Percentiles rank a stretch among this genome's conserved stretches.
Conservation (phyloP, 768 basidiomycete species). For the Lactifluus hygrophoroides region DNA sequence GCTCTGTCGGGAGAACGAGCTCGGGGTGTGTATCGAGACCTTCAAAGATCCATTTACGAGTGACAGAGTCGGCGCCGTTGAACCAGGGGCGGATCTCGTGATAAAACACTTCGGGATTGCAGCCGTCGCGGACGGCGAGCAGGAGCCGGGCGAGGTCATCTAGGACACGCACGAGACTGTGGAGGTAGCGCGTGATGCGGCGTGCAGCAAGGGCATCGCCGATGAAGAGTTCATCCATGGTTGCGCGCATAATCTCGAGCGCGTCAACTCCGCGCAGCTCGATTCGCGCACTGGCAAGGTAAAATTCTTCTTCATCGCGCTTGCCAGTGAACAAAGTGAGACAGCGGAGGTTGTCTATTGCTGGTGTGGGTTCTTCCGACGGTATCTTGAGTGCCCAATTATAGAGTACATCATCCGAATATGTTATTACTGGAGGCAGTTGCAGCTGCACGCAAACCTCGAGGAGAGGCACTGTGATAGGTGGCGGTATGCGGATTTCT, state of each 20-base stretch:
- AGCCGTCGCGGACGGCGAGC: slow-evolving; percentile 54
- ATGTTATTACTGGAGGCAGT: slow-evolving; percentile 82
- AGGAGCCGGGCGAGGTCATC: slow-evolving; percentile 54
- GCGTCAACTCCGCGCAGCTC: slow-evolving; percentile 81
- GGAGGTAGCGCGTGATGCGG: slow-evolving; percentile 53
- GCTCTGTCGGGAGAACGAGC: slow-evolving; percentile 30
- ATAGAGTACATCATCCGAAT: slow-evolving; percentile 87
- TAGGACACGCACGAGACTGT: slow-evolving; percentile 54
- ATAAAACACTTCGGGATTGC: slow-evolving; percentile 61
- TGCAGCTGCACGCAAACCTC: slow-evolving; percentile 61
- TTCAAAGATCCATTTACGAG: slow-evolving; percentile 36
- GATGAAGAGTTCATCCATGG: slow-evolving; percentile 85
- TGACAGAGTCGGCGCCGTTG: slow-evolving; percentile 40
- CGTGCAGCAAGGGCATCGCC: slow-evolving; percentile 40
- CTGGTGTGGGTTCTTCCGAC: slow-evolving; percentile 29
- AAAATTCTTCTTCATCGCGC: slow-evolving; percentile 79
- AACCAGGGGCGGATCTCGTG: slow-evolving; percentile 56
- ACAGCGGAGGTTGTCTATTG: slow-evolving; percentile 51
- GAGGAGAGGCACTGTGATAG: slow-evolving; percentile 68
- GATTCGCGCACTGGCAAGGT: slow-evolving; percentile 75
- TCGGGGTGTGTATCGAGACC: slow-evolving; percentile 32
- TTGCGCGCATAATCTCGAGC: slow-evolving; percentile 75
- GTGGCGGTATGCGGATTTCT: slow-evolving; percentile 53
- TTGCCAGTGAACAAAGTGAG: slow-evolving; percentile 71
- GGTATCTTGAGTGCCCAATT: slow-evolving; percentile 47